Conservation (phyloP, 495 filamentous ascomycete species). For the Amorphotheca resinae region DNA sequence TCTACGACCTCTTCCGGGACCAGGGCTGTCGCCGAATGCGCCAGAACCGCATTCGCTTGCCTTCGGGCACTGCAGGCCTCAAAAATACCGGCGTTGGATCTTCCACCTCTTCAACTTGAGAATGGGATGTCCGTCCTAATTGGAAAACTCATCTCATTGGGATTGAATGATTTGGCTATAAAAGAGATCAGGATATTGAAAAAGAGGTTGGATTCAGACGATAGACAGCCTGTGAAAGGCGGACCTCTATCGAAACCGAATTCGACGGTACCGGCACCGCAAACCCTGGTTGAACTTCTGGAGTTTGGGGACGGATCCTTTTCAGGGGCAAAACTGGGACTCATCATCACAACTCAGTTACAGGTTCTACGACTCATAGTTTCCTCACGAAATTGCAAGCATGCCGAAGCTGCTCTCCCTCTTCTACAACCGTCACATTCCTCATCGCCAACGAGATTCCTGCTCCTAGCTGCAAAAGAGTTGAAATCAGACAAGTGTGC, state of each 20-base stretch:
- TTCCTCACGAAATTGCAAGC: conserved; percentile 34
- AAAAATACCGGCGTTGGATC: conserved; percentile 26
- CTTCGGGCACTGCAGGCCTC: conserved; percentile 46
- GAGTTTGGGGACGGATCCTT: conserved; percentile 36
- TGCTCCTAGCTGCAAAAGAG: conserved; percentile 38
- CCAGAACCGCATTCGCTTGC: conserved; percentile 56
- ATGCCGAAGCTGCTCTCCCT: conserved; percentile 36
- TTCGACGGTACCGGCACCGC: conserved; percentile 27
- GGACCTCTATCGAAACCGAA: conserved; percentile 11
- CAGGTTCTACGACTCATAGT: conserved; percentile 38
- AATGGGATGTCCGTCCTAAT: conserved; percentile 68
- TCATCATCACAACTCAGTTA: conserved; percentile 42
- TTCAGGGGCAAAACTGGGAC: conserved; percentile 28
- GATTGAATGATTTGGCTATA: conserved; percentile 60
- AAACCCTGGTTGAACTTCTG: conserved; percentile 48
- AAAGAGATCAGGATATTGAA: conserved; percentile 66
- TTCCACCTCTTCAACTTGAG: conserved; percentile 65
- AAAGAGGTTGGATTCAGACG: conserved; percentile 39
- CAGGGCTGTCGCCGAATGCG: conserved; percentile 56
- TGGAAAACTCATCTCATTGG: conserved; percentile 57
- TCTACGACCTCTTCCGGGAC: conserved; percentile 24
- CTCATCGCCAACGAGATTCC: conserved; percentile 55
- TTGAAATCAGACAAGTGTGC: conserved; percentile 45
- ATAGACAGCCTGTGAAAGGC: conserved; percentile 16
- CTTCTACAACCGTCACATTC: conserved; percentile 30